Base-by-base conservation (phyloP, 805 yeast genomes). In the Wickerhamiella qilinensis region DNA sequence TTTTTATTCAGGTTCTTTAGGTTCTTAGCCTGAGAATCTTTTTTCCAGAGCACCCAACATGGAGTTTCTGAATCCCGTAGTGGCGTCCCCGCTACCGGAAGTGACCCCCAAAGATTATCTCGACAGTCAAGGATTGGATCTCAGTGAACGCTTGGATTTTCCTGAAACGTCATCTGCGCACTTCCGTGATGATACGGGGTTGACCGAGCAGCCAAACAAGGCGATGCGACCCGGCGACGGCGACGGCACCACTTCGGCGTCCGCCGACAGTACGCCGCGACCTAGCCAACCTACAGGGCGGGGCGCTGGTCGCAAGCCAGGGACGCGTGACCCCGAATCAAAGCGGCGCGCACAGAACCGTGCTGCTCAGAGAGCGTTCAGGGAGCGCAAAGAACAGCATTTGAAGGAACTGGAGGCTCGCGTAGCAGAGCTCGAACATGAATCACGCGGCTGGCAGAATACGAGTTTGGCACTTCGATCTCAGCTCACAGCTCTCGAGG, bases 281-380 rank as follows among this genome's bases (percentile, higher is more conserved):
- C 30, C 30, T 15, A 30, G 20, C 7, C 15, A 7, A 15, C 30
- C 30, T 15, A 30, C 33, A 6, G 33, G 16, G 21, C 20, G 33
- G 6, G 7, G 38, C 4, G 41, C 17, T 2, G 41, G 41, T 19
- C 35, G 41, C 15, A 85, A 82, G 62, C 86, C 83, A 0, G 63
- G 79, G 38, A 69, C 64, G 14, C 73, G 77, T 7, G 93, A 84
- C 48, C 86, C 93, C 7, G 84, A 79, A 54, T 75, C 74, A 51
- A 88, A 83, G 65, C 68, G 98, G 49, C 84, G 94, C 14, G 96
- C 96, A 2, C 97, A 91, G 61, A 88, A 91, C 58, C 70, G 97
- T 51, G 96, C 96, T 3, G 97, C 97, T n/a, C 98, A 91, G 60
- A 67, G 97, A 39, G 97, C 97, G 5, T 88, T 84, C 60, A 67